Evolutionary conservation across 441 rosid species (phyloP).

Genomic region (Populus hybrid): DNA sequence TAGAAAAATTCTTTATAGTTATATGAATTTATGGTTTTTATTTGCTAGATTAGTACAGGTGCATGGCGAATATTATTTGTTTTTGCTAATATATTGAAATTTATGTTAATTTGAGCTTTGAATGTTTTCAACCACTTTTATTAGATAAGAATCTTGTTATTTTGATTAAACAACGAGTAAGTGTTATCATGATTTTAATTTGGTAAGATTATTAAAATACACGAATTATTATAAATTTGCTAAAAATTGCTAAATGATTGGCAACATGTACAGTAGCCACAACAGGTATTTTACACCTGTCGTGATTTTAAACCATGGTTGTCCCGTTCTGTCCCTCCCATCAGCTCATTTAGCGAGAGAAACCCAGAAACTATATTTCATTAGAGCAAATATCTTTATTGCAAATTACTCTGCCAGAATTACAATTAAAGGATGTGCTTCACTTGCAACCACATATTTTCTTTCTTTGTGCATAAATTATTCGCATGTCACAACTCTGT

Average conservation of each 20-base stretch:
- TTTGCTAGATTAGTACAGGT: neutral
- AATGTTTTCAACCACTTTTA: neutral
- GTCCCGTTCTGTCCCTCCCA: too few species aligned
- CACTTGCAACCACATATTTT: neutral
- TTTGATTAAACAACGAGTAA: neutral
- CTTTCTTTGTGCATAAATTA: neutral
- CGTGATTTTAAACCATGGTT: too few species aligned
- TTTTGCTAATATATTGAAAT: neutral
- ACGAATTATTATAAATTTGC: neutral
- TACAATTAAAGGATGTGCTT: neutral
- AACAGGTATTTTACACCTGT: neutral
- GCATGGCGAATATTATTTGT: too few species aligned
- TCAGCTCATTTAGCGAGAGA: too few species aligned
- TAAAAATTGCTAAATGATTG: neutral
- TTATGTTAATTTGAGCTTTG: neutral
- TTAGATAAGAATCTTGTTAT: neutral
- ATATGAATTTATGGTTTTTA: neutral
- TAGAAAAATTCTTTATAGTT: neutral
- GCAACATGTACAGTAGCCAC: neutral
- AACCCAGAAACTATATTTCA: too few species aligned
- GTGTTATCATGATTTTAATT: neutral
- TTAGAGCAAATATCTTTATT: neutral
- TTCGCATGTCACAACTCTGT: neutral
- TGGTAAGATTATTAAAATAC: neutral
- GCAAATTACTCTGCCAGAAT: too few species aligned